Evolutionary conservation across 2,329 filamentous ascomycete genomes (phyloP).

Genomic region (Apiospora kogelbergensis): DNA sequence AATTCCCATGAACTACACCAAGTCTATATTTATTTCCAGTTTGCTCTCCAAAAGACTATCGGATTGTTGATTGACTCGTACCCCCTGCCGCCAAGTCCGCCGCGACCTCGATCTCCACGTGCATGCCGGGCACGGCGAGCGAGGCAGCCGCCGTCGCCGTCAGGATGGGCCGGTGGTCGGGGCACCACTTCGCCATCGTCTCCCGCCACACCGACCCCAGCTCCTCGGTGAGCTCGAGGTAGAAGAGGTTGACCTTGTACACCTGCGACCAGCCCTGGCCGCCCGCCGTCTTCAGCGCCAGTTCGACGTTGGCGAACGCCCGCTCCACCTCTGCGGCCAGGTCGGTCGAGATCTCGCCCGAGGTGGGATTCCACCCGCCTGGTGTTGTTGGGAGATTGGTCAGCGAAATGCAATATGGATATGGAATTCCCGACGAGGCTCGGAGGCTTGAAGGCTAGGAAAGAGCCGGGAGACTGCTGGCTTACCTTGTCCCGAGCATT

Average conservation of each 20-base stretch:
- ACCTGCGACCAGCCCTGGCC: slow-evolving; percentile 58
- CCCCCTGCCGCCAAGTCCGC: slow-evolving; percentile 33
- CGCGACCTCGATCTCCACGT: slow-evolving; percentile 57
- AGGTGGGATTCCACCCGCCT: slow-evolving; percentile 34
- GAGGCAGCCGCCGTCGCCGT: slow-evolving; percentile 50
- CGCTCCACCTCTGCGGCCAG: slow-evolving; percentile 47
- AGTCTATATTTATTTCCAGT: not conserved
- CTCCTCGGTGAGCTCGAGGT: slow-evolving; percentile 41
- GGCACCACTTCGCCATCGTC: slow-evolving; percentile 50
- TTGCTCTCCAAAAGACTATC: too few species aligned
- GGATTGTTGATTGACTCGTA: too few species aligned
- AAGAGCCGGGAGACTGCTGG: too few species aligned
- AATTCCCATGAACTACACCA: too few species aligned
- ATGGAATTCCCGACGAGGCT: too few species aligned
- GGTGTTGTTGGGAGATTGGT: not conserved
- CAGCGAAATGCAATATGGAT: not conserved
- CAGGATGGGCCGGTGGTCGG: slow-evolving; percentile 52
- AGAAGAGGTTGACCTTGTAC: slow-evolving; percentile 46
- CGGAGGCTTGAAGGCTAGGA: too few species aligned
- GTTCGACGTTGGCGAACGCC: slow-evolving; percentile 57
- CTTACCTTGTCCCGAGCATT: slow-evolving; percentile 45
- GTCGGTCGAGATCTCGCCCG: slow-evolving; percentile 29
- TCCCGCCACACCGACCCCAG: slow-evolving; percentile 40
- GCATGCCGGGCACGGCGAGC: slow-evolving; percentile 50
- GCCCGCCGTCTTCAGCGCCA: slow-evolving; percentile 48